Evolutionary conservation across 148 eudicot genomes (phyloP).

Genomic region (Linanthus parryae): DNA sequence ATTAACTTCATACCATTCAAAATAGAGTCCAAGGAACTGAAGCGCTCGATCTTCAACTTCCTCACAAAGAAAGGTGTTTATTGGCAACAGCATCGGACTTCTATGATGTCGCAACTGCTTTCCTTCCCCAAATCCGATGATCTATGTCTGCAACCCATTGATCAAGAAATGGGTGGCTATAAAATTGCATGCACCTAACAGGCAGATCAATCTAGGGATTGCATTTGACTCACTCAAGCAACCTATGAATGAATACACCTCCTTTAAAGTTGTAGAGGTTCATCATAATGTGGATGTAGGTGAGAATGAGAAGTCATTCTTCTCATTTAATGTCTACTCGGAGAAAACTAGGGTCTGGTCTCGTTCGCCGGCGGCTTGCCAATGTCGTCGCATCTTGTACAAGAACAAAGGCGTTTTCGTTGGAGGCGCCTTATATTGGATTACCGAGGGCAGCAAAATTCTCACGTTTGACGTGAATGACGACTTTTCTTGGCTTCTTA

Average conservation of each 20-base stretch:
- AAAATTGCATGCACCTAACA: conserved; percentile 13
- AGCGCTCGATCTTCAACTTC: conserved; percentile 19
- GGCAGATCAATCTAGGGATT: conserved; percentile 13
- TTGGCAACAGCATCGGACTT: conserved; percentile 22
- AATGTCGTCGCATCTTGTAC: conserved; percentile 11
- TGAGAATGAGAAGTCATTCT: conserved; percentile 16
- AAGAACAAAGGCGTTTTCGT: conserved; percentile 25
- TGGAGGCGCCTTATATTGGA: no score
- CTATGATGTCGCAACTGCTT: conserved; percentile 34
- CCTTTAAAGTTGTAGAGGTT: conserved; percentile 23
- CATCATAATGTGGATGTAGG: conserved; percentile 1
- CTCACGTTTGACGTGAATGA: no score
- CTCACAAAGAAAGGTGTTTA: conserved; percentile 25
- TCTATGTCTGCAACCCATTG: no score
- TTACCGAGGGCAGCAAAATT: no score
- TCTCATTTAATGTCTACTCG: no score
- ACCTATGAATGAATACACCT: no score
- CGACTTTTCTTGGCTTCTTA: no score
- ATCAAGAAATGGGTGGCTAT: no score
- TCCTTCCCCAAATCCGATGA: conserved; percentile 11
- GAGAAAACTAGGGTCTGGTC: no score
- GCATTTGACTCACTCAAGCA: no score
- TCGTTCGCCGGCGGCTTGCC: conserved; percentile 22
- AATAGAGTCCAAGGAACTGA: background rate
- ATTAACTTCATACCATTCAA: conserved; percentile 24